Evolutionary conservation across 2,329 filamentous ascomycete genomes (phyloP).

Genomic region (Xylaria digitata): DNA sequence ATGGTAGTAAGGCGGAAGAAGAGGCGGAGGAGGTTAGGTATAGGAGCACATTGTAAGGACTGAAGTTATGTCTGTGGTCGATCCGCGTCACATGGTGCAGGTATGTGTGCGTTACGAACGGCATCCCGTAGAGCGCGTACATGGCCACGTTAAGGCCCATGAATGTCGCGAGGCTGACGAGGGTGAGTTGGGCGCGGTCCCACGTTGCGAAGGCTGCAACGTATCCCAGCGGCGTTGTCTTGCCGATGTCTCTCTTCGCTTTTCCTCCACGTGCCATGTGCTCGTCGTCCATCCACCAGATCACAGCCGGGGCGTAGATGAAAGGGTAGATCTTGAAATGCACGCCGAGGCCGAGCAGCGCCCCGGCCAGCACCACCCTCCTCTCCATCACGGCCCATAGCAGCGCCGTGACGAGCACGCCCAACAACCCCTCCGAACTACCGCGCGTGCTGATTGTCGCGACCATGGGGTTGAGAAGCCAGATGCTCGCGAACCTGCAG

Average conservation of each 20-base stretch:
- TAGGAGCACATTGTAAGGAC: constrained; percentile 90
- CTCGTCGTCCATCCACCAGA: constrained; percentile 81
- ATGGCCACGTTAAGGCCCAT: constrained; percentile 78
- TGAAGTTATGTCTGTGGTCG: constrained; percentile 98
- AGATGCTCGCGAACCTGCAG: constrained; percentile 83
- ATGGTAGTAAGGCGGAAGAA: neutral
- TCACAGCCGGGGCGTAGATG: constrained; percentile 85
- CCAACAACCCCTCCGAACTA: constrained; percentile 90
- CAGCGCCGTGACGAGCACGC: constrained; percentile 83
- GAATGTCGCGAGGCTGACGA: constrained; percentile 79
- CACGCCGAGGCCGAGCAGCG: constrained; percentile 83
- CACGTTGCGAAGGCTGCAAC: constrained; percentile 61
- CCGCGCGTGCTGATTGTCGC: constrained; percentile 95
- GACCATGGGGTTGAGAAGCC: constrained; percentile 98
- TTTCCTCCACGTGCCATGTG: constrained; percentile 48
- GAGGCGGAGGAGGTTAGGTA: constrained; percentile 80
- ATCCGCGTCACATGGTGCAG: constrained; percentile 92
- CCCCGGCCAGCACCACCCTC: constrained; percentile 73
- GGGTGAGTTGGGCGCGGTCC: constrained; percentile 66
- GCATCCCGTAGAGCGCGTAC: constrained; percentile 80
- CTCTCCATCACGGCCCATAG: constrained; percentile 82
- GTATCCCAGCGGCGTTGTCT: constrained; percentile 42
- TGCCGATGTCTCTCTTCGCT: constrained; percentile 7
- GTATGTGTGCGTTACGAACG: constrained; percentile 90
- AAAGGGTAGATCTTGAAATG: constrained; percentile 99